Base-by-base conservation (phyloP, 208 protist species). In the Leishmania guyanensis region DNA sequence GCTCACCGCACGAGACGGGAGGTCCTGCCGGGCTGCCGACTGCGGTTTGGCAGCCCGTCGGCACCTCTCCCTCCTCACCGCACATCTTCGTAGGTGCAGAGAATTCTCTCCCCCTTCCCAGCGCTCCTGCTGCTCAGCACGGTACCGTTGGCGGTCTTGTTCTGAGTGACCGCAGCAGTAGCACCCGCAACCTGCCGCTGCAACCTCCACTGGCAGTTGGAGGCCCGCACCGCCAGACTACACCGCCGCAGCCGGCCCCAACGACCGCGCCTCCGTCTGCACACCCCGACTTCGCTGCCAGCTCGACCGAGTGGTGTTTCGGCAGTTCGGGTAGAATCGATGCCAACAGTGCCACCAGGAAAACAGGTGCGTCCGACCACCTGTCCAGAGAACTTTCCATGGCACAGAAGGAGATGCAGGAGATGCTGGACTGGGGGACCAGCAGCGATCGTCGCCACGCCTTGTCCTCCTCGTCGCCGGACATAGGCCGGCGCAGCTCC, bases 341-440 rank as follows among this genome's bases (percentile, higher is more conserved):
- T 48, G 43, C 12, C 9, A 62, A 78, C 53, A 81, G 56, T 71
- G 69, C 71, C 16, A 75, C 46, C 51, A 77, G 71, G 77, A 26
- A 79, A 46, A 82, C 71, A 10, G 74, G 56, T n/a, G 78, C 53
- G 17, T 74, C 82, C 1, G 73, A 17, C 3, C 53, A 66, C 50
- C 77, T 69, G 64, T 36, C 82, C 20, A 85, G 82, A 76, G 82
- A 79, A 69, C 64, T 78, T n/a, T 85, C 82, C 5, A 76, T 85
- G 72, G 82, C 78, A 26, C 82, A 85, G 56, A 78, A 70, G 65
- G 82, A 82, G 65, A 75, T 85, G 78, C 77, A 85, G 46, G 82
- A 85, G 2, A 85, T 85, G 82, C 29, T 82, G 46, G 77, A 85
- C 51, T 85, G 82, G 82, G 78, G 82, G 36, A 65, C 50, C 58